Evolutionary conservation across 495 filamentous ascomycete genomes (phyloP).

Genomic region (Aspergillus sclerotioniger): DNA sequence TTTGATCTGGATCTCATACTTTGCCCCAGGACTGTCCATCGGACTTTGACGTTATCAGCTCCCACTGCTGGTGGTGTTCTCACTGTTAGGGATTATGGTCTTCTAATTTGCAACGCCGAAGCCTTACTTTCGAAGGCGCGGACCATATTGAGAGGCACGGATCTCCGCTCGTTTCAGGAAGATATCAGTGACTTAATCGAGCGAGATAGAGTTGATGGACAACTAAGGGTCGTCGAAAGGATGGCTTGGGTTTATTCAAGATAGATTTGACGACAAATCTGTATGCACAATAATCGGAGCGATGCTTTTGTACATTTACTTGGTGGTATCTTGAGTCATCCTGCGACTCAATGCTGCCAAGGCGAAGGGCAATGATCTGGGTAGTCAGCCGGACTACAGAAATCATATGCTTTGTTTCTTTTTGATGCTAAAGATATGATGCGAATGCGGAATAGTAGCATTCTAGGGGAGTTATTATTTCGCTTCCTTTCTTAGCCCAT

Average conservation of each 20-base stretch:
- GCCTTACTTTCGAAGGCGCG: conserved; percentile 66
- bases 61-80: conserved; percentile 63
- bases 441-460: too few relatives aligned
- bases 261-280: conserved; percentile 50
- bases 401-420: too few relatives aligned
- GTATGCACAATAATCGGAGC: not conserved
- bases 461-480: too few relatives aligned
- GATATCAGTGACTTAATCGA: conserved; percentile 82
- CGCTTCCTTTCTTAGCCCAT: too few relatives aligned
- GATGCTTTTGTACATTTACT: too few relatives aligned
- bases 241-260: conserved; percentile 86
- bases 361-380: too few relatives aligned
- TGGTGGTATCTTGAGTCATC: too few relatives aligned
- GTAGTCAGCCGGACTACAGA: too few relatives aligned
- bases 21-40: conserved; percentile 66
- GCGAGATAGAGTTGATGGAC: conserved; percentile 64
- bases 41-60: conserved; percentile 68
- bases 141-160: conserved; percentile 60
- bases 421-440: too few relatives aligned
- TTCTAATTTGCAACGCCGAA: conserved; percentile 85
- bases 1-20: conserved; percentile 5
- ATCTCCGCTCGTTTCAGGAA: conserved; percentile 78
- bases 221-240: conserved; percentile 72
- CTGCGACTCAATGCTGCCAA: too few relatives aligned
- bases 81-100: conserved; percentile 84